phyloP scores from a whole-genome alignment of 495 filamentous ascomycete species.

The Chaetomidium leptoderma region DNA sequence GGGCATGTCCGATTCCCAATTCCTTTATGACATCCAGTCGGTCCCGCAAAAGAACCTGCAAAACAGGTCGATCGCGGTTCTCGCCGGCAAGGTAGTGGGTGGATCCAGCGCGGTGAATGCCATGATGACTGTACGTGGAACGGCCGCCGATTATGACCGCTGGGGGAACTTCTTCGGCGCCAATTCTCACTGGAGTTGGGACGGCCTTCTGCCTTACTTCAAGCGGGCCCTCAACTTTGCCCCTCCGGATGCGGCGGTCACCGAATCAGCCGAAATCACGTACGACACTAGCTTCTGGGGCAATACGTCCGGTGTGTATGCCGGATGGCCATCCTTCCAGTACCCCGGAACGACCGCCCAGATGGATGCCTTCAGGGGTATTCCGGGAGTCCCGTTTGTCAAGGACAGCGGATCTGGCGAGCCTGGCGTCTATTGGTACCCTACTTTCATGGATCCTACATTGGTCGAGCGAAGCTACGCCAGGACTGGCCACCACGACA shows the following conservation, averaged over 20 bases:
- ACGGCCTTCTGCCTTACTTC: constrained; percentile 46
- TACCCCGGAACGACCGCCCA: constrained; percentile 36
- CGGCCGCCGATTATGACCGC: constrained; percentile 43
- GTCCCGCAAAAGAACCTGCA: constrained; percentile 36
- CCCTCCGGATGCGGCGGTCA: constrained; percentile 33
- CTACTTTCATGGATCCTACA: constrained; percentile 43
- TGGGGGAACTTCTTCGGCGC: constrained; percentile 43
- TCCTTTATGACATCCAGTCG: constrained; percentile 41
- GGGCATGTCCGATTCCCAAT: constrained; percentile 20
- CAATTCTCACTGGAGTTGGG: constrained; percentile 42
- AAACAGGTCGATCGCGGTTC: constrained; percentile 34
- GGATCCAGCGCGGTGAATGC: constrained; percentile 56
- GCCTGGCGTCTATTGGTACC: constrained; percentile 44
- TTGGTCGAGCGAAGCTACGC: constrained; percentile 39
- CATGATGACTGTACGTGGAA: constrained; percentile 45
- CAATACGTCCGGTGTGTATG: constrained; percentile 37
- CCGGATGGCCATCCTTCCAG: constrained; percentile 43
- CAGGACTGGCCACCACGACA: constrained; percentile 38
- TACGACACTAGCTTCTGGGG: constrained; percentile 44
- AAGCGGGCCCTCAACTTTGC: constrained; percentile 42
- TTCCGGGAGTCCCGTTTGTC: constrained; percentile 40
- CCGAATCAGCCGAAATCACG: constrained; percentile 37
- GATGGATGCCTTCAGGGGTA: constrained; percentile 37
- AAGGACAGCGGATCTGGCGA: constrained; percentile 39
- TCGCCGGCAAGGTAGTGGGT: constrained; percentile 54